phyloP scores from a whole-genome alignment of 2,329 filamentous ascomycete genomes.

The Triangularia setosa region DNA sequence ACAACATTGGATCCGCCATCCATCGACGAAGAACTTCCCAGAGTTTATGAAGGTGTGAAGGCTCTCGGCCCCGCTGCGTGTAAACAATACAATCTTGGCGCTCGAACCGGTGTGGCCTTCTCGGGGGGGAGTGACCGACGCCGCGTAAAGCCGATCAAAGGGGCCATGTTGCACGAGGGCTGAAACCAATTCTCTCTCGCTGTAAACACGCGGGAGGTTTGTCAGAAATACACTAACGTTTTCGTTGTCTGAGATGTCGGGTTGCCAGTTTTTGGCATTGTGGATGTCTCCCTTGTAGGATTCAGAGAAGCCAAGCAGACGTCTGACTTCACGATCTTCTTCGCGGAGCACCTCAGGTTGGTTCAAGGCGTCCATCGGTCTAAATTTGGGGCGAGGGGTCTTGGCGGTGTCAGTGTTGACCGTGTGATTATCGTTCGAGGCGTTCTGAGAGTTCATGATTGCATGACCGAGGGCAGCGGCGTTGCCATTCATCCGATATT shows the following conservation, averaged over 20 bases:
- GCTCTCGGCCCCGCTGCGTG: not conserved
- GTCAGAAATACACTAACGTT: not conserved
- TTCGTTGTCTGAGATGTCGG: not conserved
- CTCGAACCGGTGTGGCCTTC: not conserved
- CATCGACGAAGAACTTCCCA: not conserved
- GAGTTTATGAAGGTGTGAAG: not conserved
- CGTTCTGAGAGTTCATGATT: not conserved
- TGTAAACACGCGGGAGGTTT: not conserved
- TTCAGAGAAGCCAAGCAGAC: not conserved
- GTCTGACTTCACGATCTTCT: not conserved
- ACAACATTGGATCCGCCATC: not conserved
- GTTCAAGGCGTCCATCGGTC: not conserved
- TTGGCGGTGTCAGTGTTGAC: no score
- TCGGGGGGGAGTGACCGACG: not conserved
- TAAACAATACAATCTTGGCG: not conserved
- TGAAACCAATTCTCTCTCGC: not conserved
- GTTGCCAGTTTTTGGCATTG: not conserved
- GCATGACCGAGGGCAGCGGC: not conserved
- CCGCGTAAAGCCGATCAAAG: not conserved
- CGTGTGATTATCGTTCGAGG: not conserved
- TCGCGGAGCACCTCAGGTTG: not conserved
- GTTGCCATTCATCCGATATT: no score
- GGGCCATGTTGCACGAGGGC: not conserved
- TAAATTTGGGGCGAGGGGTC: no score
- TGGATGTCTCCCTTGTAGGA: not conserved